Conservation (phyloP, 148 eudicot genomes). For the Nepenthes mirabilis region DNA sequence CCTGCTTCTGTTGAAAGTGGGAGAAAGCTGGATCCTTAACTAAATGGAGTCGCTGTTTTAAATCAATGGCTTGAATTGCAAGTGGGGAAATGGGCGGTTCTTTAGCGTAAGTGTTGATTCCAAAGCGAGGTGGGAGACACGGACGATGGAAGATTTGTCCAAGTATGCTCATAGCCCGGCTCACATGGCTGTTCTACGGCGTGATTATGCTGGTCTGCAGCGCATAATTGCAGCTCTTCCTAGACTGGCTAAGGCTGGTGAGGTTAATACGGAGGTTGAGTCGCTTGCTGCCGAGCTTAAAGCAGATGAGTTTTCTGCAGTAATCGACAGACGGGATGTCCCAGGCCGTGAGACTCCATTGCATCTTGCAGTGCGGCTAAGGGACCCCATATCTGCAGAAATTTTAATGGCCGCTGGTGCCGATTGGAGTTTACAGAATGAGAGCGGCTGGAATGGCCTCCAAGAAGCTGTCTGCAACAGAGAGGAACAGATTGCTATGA, state of each 20-base stretch:
- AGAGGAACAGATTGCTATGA: conserved; percentile 63
- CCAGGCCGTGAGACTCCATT: conserved; percentile 80
- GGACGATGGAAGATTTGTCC: conserved; percentile 30
- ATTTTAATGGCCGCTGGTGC: conserved; percentile 90
- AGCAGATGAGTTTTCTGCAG: conserved; percentile 65
- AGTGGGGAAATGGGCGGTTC: background rate
- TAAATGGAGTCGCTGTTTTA: no score
- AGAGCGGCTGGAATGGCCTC: conserved; percentile 87
- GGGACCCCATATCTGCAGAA: conserved; percentile 57
- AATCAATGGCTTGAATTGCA: background rate
- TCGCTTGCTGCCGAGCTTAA: conserved; percentile 68
- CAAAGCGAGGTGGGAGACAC: background rate
- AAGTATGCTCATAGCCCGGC: conserved; percentile 69
- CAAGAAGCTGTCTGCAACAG: conserved; percentile 81
- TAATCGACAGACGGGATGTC: conserved; percentile 71
- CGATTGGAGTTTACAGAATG: conserved; percentile 91
- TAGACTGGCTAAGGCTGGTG: conserved; percentile 45
- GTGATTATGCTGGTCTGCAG: conserved; percentile 49
- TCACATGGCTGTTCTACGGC: conserved; percentile 49
- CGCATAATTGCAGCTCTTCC: conserved; percentile 55
- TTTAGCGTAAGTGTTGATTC: background rate
- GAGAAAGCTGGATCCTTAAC: no score
- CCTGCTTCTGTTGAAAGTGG: no score
- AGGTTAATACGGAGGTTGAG: conserved; percentile 41
- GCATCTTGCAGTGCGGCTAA: conserved; percentile 65